Conservation (phyloP, 768 basidiomycete genomes). For the Xerocomellus dryophilus region DNA sequence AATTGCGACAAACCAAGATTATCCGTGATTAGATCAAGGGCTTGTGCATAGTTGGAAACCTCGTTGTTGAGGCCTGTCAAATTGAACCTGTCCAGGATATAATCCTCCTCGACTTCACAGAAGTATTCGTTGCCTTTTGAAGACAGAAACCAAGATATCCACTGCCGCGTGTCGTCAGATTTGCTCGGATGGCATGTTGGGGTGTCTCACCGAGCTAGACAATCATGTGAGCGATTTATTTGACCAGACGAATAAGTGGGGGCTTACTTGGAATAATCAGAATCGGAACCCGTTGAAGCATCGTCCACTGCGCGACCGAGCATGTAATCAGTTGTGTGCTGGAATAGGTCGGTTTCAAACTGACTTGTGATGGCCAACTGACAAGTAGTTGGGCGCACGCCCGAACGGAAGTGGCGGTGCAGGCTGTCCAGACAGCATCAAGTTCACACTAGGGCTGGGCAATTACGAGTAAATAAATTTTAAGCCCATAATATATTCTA, state of each 20-base stretch:
- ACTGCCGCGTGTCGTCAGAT: slow-evolving; percentile 46
- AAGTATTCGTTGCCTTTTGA: slow-evolving; percentile 99
- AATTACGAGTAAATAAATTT: no score
- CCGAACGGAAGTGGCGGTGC: slow-evolving; percentile 21
- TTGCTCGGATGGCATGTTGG: slow-evolving; percentile 7
- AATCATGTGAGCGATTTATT: slow-evolving; percentile 15
- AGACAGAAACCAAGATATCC: slow-evolving; percentile 97
- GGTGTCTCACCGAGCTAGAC: slow-evolving; percentile 29
- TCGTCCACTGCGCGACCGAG: slow-evolving; percentile 66
- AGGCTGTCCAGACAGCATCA: background rate
- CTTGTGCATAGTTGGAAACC: slow-evolving; percentile 90
- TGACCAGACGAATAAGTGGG: background rate
- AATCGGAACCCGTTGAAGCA: slow-evolving; percentile 88
- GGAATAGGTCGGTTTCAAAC: slow-evolving; percentile 14
- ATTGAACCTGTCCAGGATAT: slow-evolving; percentile 97
- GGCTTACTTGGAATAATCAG: slow-evolving; percentile 90
- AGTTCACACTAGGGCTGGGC: no score
- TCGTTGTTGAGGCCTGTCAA: slow-evolving; percentile 96
- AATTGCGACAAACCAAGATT: slow-evolving; percentile 68
- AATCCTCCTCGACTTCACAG: slow-evolving; percentile 98
- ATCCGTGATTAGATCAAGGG: slow-evolving; percentile 94
- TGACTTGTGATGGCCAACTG: slow-evolving; percentile 21
- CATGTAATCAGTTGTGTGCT: slow-evolving; percentile 30
- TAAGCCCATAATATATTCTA: no score
- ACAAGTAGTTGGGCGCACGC: slow-evolving; percentile 2